Base-by-base conservation (phyloP, 179 eudicot genomes). In the Nepenthes alata region DNA sequence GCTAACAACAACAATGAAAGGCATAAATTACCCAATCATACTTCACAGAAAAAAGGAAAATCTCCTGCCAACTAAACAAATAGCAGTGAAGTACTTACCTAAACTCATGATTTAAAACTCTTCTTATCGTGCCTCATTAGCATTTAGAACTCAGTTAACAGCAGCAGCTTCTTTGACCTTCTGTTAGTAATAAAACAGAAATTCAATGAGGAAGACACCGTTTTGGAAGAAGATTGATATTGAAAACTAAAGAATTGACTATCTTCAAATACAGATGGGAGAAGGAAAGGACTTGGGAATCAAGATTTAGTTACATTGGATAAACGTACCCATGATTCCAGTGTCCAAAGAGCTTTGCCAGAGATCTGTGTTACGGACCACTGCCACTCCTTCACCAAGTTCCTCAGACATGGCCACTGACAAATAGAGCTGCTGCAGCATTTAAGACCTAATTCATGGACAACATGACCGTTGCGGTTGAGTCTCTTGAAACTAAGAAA, bases 401-500 rank as follows among this genome's bases (percentile, higher is more conserved):
- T 51, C 74, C 16, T 67, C 70, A n/a, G 35, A 82, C 97, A 45
- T 45, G 72, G 15, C 96, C 97, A 58, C 82, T 70, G 2, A 85
- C 98, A 74, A 87, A 75, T 36, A 93, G 88, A 9, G 98, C 90
- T 38, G 95, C 97, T 25, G 94, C 91, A 8, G 98, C 95, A 70
- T 93, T 93, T 63, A 93, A 77, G 44, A 82, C 78, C 98, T 93
- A 76, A 59, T 47, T 51, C 51, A 58, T 45, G 8, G 34, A 37
- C 16, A 37, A 2, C 34, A 55, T 8, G 8, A 11, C 34, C 6
- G 45, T 4, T 41, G 45, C 5, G 2, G 8, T 41, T 25, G 25
- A 25, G 25, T 25, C 25, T 25, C 25, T 25, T 25, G 25, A 25
- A 25, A 25, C 25, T 25, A 25, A 25, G 25, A 25, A 25, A 25